phyloP scores from a whole-genome alignment of 345 rosid genomes.

The Hibiscus mutabilis region DNA sequence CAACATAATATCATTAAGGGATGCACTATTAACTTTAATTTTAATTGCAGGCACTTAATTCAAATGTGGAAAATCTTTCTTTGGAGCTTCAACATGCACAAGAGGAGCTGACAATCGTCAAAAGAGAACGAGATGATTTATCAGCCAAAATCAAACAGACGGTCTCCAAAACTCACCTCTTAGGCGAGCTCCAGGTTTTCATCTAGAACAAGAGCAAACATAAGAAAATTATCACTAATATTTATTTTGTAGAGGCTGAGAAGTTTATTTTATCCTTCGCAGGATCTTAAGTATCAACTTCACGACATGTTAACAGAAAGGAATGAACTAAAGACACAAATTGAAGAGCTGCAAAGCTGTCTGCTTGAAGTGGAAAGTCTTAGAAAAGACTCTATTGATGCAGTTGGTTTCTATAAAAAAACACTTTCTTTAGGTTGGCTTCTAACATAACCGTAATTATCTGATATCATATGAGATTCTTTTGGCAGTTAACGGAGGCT shows the following conservation, averaged over 20 bases:
- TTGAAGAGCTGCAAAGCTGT: conserved; percentile 23
- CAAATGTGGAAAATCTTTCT: conserved; percentile 30
- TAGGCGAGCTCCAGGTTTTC: conserved; percentile 39
- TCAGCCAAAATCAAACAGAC: conserved; percentile 24
- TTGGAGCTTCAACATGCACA: conserved; percentile 35
- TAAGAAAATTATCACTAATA: not conserved
- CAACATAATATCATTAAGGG: not conserved
- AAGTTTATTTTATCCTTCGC: conserved; percentile 6
- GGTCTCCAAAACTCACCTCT: conserved; percentile 16
- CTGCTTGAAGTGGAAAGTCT: conserved; percentile 17
- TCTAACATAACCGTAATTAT: not conserved
- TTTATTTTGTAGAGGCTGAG: not conserved
- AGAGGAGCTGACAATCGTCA: conserved; percentile 32
- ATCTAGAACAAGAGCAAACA: not conserved
- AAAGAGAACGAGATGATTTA: conserved; percentile 40
- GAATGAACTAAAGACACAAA: conserved; percentile 23
- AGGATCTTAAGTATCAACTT: conserved; percentile 33
- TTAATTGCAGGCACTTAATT: conserved; percentile 28
- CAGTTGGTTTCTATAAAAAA: conserved; percentile 16
- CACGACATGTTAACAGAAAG: conserved; percentile 25
- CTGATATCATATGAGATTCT: conserved; percentile 5
- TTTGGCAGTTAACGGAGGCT: conserved; percentile 35
- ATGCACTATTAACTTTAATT: not conserved
- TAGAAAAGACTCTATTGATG: conserved; percentile 16
- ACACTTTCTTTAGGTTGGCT: not conserved